A percentile compares a stretch with the other conserved stretches of the same genome.
Conservation (phyloP, 306 rosid species). For the Geum urbanum region DNA sequence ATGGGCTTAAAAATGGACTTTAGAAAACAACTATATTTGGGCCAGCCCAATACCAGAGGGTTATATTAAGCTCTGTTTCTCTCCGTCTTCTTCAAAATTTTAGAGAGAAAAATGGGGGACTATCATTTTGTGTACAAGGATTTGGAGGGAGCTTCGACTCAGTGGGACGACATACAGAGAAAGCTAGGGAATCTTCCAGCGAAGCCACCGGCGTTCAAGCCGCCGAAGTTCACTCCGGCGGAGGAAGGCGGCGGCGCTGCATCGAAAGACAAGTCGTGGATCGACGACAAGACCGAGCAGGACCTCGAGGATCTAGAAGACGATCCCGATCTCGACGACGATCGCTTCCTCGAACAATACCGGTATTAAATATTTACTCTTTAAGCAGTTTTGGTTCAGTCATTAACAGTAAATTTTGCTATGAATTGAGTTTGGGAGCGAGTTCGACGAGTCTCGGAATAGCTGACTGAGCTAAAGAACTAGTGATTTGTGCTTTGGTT, state of each 20-base stretch:
- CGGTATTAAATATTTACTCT: slow-evolving; percentile 35
- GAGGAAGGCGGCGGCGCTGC: slow-evolving; percentile 47
- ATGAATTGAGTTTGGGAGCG: too few relatives aligned
- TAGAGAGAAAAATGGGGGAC: not conserved
- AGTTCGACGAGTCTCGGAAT: too few relatives aligned
- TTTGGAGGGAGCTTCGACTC: slow-evolving; percentile 86
- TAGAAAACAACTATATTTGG: too few relatives aligned
- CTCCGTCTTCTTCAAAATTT: too few relatives aligned
- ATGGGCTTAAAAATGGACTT: too few relatives aligned
- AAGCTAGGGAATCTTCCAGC: slow-evolving; percentile 81
- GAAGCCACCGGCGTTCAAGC: slow-evolving; percentile 74
- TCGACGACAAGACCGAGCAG: slow-evolving; percentile 66
- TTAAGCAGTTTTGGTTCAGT: too few relatives aligned
- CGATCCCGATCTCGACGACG: slow-evolving; percentile 66
- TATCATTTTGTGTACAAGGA: slow-evolving; percentile 88
- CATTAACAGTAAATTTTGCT: too few relatives aligned
- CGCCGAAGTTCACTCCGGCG: slow-evolving; percentile 67
- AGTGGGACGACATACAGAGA: slow-evolving; percentile 90
- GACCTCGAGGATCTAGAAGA: slow-evolving; percentile 88
- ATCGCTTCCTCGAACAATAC: slow-evolving; percentile 78
- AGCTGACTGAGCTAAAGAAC: too few relatives aligned
- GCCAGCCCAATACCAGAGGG: too few relatives aligned
- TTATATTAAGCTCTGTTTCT: too few relatives aligned
- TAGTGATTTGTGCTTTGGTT: too few relatives aligned
- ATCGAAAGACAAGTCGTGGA: slow-evolving; percentile 74